phyloP scores from a whole-genome alignment of 1,139 yeast species.

The Zygosaccharomyces pseudobailii region DNA sequence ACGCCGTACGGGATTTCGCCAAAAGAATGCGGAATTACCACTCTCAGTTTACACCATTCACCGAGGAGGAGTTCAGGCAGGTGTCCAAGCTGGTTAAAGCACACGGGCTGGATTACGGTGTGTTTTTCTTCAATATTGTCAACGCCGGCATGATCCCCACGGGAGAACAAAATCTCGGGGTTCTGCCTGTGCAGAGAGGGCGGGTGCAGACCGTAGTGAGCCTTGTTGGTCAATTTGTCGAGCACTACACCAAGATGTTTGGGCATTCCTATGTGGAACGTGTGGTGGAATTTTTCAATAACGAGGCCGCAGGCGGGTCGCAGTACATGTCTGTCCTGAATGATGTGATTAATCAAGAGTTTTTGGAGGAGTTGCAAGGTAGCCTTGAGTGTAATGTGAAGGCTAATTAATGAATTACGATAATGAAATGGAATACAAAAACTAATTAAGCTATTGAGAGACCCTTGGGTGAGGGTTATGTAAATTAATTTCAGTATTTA shows the following conservation, averaged over 20 bases:
- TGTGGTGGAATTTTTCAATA: slow-evolving; percentile 20
- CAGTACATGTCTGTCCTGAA: slow-evolving; percentile 10
- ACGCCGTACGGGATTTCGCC: slow-evolving; percentile 58
- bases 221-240: slow-evolving; percentile 19
- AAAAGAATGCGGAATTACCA: slow-evolving; percentile 52
- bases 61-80: slow-evolving; percentile 43
- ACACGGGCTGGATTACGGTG: slow-evolving; percentile 11
- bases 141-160: slow-evolving; percentile 21
- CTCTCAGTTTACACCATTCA: slow-evolving; percentile 53
- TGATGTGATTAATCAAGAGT: slow-evolving; percentile 10
- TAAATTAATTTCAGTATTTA: slow-evolving; percentile 2
- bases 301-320: slow-evolving; percentile 8
- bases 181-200: slow-evolving; percentile 16
- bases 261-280: slow-evolving; percentile 25
- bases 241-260: slow-evolving; percentile 20
- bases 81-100: slow-evolving; percentile 5
- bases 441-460: slow-evolving; percentile 1
- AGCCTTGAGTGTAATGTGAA: slow-evolving; percentile 9
- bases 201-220: slow-evolving; percentile 14
- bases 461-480: background rate
- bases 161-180: slow-evolving; percentile 7
- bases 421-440: background rate
- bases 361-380: slow-evolving; percentile 11
- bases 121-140: slow-evolving; percentile 22
- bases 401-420: slow-evolving; percentile 1